Base-by-base conservation (phyloP, 2,329 filamentous ascomycete species). In the Sporothrix euskadiensis region DNA sequence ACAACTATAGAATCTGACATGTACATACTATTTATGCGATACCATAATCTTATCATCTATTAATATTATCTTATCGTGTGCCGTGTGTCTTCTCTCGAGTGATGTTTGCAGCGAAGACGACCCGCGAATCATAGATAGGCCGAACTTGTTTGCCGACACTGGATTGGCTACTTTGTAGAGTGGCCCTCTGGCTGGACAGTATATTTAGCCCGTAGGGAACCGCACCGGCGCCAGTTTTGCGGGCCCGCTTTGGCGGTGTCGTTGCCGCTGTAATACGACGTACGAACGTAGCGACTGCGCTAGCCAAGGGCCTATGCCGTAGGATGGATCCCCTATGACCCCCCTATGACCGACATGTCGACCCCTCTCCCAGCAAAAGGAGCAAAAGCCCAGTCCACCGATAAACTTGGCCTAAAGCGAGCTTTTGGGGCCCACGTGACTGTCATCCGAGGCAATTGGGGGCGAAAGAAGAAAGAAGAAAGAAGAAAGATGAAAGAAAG, bases 21-120 rank as follows among this genome's bases (percentile, higher is more conserved):
- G 63, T 22, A 52, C 8, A 49, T 10, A 26, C 26, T 26, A 26
- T 26, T 26, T 26, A 68, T 32, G 44, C 35, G 30, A 68, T 26
- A 63, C 19, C n/a, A 63, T 44, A n/a, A 66, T 66, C 35, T 47
- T 66, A 44, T 66, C 57, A 4, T 39, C 12, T 41, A 63, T 63
- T 30, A 14, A 10, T 41, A 63, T 63, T 30, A 14, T 22, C n/a
- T 56, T 56, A 56, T 56, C 52, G 52, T 10, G 8, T 10, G 22
- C 22, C 52, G 52, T 54, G 35, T 35, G 2, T 35, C 35, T 35
- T 35, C 35, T 35, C 3, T 8, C 35, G 35, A 35, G 4, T 35
- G 35, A 35, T 3, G 35, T 35, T 35, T 35, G 35, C 3, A 35
- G 32, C 32, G 8, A 63, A n/a, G 19, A 22, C 3, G 35, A 26